A percentile compares a stretch with the other conserved stretches of the same genome.
phyloP scores from a whole-genome alignment of 2,329 filamentous ascomycete genomes.

The Ceratocystis huliohia region DNA sequence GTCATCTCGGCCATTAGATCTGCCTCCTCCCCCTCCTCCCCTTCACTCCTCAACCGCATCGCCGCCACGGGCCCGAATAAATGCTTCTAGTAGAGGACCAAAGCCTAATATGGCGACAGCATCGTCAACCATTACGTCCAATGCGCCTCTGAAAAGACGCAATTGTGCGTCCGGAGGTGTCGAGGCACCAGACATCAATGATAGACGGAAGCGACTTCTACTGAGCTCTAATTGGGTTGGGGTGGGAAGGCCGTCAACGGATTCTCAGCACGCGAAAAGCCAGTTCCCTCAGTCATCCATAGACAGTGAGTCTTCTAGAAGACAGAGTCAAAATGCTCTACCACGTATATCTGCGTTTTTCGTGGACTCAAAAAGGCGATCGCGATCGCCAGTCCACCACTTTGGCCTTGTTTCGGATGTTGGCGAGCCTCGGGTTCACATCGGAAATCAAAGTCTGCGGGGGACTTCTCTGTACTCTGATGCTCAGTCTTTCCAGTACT shows the following conservation, averaged over 20 bases:
- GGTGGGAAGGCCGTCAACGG: background rate
- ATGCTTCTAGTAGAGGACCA: background rate
- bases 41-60: background rate
- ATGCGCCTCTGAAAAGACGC: background rate
- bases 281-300: background rate
- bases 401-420: background rate
- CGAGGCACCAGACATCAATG: background rate
- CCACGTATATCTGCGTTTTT: slow-evolving; percentile 7
- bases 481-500: background rate
- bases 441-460: slow-evolving; percentile 17
- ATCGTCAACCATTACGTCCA: background rate
- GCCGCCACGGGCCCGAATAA: background rate
- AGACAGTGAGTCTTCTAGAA: background rate
- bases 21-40: background rate
- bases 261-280: background rate
- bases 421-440: slow-evolving; percentile 11
- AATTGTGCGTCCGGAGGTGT: background rate
- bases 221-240: slow-evolving; percentile 10
- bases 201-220: slow-evolving; percentile 7
- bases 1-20: background rate
- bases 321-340: background rate
- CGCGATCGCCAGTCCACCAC: background rate
- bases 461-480: slow-evolving; percentile 11
- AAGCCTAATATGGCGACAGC: background rate
- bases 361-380: background rate